Percentiles rank a stretch among this genome's conserved stretches.
Conservation (phyloP, 352 stramenopile species). For the Blastocystis sp. region DNA sequence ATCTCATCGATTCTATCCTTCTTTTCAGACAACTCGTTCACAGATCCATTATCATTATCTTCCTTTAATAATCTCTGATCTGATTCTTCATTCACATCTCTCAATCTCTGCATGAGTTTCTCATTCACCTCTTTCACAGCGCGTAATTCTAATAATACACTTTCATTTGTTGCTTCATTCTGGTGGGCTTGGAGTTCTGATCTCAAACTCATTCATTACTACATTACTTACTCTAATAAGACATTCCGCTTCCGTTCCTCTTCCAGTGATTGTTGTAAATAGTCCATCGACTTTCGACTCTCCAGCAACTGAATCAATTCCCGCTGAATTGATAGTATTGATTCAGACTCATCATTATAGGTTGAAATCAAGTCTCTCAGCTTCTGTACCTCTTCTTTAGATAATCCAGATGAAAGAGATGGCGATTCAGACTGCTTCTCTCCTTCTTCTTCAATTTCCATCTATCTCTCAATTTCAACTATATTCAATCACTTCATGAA, state of each 20-base stretch:
- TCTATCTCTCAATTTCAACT: background rate
- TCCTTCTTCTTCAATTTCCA: background rate
- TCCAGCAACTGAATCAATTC: background rate
- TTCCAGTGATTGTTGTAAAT: background rate
- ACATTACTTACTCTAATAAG: background rate
- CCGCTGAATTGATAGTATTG: background rate
- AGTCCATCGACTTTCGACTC: background rate
- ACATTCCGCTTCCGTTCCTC: background rate
- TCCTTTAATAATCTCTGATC: too few species aligned
- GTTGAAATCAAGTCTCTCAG: background rate
- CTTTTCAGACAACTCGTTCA: background rate
- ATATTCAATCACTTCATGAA: background rate
- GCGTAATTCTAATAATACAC: background rate
- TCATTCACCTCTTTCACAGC: background rate
- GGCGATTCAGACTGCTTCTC: background rate
- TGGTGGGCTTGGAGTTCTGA: background rate
- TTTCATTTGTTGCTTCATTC: background rate
- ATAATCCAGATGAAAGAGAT: too few species aligned
- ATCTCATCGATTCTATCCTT: background rate
- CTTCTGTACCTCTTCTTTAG: too few species aligned
- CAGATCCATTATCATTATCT: background rate
- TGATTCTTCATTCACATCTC: background rate
- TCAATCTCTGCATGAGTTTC: background rate
- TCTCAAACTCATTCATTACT: background rate
- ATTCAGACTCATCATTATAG: background rate